Base-by-base conservation (phyloP, 257 asterid species). In the Paulownia fortunei region DNA sequence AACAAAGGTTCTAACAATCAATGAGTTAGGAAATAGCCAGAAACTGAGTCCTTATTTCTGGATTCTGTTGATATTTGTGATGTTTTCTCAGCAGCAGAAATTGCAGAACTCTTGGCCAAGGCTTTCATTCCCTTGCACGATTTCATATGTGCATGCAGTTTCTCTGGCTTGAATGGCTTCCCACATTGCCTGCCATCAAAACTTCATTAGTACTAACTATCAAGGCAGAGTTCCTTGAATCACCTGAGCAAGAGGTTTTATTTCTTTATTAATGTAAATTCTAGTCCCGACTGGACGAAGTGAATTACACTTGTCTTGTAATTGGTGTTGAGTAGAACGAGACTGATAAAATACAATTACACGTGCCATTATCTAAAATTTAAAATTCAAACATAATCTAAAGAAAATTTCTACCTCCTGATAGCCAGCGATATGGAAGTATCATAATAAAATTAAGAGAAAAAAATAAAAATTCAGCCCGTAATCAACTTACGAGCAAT, bases 131-230 rank as follows among this genome's bases (percentile, higher is more conserved):
- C 92, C 77, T 81, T 90, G 92, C 98, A 94, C 34, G 91, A 89
- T 73, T 87, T 86, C 97, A 94, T 89, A 83, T 94, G 98, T 12
- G 87, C 76, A 63, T 86, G 91, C 65, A 92, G 82, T 81, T 92
- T 90, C 85, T 90, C 96, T 41, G 97, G 98, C 79, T 88, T 88
- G 91, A 94, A 94, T 74, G 82, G 87, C 88, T 92, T 89, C 74
- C 89, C 88, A 66, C 97, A 92, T 79, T 88, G 97, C 82, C 97
- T 91, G 88, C 76, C 64, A 66, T 44, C 3, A 54, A 36, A 79
- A 10, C 74, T 42, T 21, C 8, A 34, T 24, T 15, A 41, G 9
- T n/a, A n/a, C n/a, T 2, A 32, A 16, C 6, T 26, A 24, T 8
- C 26, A 52, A 30, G 2, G 6, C n/a, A 60, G 2, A 4, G 6